Evolutionary conservation across 257 asterid species (phyloP).

Genomic region (Rhazya stricta): DNA sequence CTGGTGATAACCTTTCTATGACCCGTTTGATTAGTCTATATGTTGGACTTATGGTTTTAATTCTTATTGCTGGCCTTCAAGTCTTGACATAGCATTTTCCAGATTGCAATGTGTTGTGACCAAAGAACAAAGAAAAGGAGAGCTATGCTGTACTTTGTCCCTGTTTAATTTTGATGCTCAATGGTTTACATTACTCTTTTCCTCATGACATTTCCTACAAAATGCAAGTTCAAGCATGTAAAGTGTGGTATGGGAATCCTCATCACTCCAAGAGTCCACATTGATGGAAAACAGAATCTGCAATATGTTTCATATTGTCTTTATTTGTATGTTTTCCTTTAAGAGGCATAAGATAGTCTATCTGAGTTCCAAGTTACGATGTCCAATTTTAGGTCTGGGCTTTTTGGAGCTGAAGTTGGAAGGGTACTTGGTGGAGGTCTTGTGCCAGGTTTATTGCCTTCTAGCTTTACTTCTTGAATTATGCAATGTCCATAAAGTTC

Average conservation of each 20-base stretch:
- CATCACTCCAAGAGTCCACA: not conserved
- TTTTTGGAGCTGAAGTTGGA: slow-evolving; percentile 88
- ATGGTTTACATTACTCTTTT: not conserved
- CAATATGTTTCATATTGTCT: not conserved
- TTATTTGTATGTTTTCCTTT: not conserved
- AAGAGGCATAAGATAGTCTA: not conserved
- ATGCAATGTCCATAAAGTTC: slow-evolving; percentile 3
- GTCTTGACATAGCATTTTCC: not conserved
- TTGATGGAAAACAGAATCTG: not conserved
- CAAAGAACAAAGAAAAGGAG: not conserved
- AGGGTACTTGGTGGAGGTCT: slow-evolving; percentile 98
- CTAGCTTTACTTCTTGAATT: not conserved
- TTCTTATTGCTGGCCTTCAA: not conserved
- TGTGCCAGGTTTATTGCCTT: slow-evolving; percentile 62
- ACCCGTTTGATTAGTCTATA: not conserved
- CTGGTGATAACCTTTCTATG: not conserved
- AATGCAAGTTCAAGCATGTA: not conserved
- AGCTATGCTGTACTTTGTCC: not conserved
- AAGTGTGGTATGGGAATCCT: not conserved
- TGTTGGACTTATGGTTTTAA: not conserved
- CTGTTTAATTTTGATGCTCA: not conserved
- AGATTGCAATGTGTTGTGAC: not conserved
- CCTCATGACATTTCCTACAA: not conserved
- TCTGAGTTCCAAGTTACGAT: slow-evolving; percentile 1
- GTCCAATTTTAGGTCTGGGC: slow-evolving; percentile 51